Base-by-base conservation (phyloP, 805 yeast genomes). In the Metschnikowia arizonensis region DNA sequence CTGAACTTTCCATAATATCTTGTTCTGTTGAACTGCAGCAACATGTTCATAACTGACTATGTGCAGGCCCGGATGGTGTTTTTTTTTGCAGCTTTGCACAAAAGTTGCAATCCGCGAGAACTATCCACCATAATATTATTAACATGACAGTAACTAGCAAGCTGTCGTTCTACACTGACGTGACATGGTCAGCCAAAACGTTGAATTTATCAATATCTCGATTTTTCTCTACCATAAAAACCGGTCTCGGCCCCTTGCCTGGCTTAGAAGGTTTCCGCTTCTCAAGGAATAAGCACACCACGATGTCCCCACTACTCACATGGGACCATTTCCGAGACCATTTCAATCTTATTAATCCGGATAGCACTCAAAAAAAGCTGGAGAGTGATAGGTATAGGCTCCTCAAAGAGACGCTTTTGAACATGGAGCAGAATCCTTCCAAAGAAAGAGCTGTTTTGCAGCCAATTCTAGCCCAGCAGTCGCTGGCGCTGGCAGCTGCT, bases 291-390 rank as follows among this genome's bases (percentile, higher is more conserved):
- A 21, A 33, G 17, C 25, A 12, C 11, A 25, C 24, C 14, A 17
- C 33, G 9, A n/a, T 10, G 33, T 18, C 33, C 15, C 50, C 50
- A 3, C 44, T 45, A 25, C 32, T 41, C 17, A 42, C 46, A 25
- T 30, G 35, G 35, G 30, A 24, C 17, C 24, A 15, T 17, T 18
- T 31, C n/a, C 30, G 30, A 9, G 35, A 31, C 23, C 35, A 24
- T 11, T 15, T 30, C 23, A 40, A 40, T 17, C 24, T 32, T 17
- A 15, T 30, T 5, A 18, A 8, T 14, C 30, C n/a, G n/a, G 28
- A 17, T 10, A 21, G 18, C 14, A 17, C 15, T 3, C 40, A 17
- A n/a, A 19, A 19, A 18, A 21, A 15, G 17, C 12, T 10, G 14
- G 34, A 23, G 6, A 15, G 28, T 11, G 10, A 8, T 5, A 32